Evolutionary conservation across 2,329 filamentous ascomycete genomes (phyloP), one percentile per base, ranked within the genome.

Genomic region (Botryotinia calthae): DNA sequence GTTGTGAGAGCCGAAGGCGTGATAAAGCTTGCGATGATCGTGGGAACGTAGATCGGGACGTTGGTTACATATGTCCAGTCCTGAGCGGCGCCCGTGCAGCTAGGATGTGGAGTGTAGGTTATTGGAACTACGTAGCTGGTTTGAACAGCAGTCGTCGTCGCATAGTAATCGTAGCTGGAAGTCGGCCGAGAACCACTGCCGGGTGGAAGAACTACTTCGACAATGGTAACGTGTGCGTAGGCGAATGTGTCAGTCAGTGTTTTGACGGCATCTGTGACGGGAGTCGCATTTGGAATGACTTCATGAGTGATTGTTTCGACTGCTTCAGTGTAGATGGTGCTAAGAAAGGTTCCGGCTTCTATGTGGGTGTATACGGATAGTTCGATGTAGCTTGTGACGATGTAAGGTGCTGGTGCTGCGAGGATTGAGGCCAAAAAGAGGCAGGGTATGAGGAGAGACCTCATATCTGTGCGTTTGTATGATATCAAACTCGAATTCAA

Each of bases 341-440:
- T 2, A 4, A 0, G 0, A 28, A 72, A 25, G 7, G 48, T 42
- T 0, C 46, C 56, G 63, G 40, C 65, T 18, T 46, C 72, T 20
- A n/a, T 20, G 12, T 73, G 44, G 28, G 73, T 75, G 40, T 76
- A 73, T 6, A 77, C 73, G 20, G 74, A 76, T 2, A 76, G 34
- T n/a, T 74, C 72, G 25, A 77, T 70, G 48, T 76, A 76, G 3
- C 56, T 74, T 6, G 76, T 76, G 34, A 77, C 74, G 22, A 77
- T 65, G 42, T 76, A 77, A 18, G 76, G 75, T 56, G 75, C 75
- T 61, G 76, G 74, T 18, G 71, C 72, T 8, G 65, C 74, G 56
- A 37, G n/a, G n/a, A 58, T 46, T 25, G 31, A 22, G 9, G 42
- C 63, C 46, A 66, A 12, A 20, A 66, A 66, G 3, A 66, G 28